Percentiles rank a stretch among this genome's conserved stretches.
phyloP scores from a whole-genome alignment of 2,329 filamentous ascomycete species.

The Juglanconis oblonga region DNA sequence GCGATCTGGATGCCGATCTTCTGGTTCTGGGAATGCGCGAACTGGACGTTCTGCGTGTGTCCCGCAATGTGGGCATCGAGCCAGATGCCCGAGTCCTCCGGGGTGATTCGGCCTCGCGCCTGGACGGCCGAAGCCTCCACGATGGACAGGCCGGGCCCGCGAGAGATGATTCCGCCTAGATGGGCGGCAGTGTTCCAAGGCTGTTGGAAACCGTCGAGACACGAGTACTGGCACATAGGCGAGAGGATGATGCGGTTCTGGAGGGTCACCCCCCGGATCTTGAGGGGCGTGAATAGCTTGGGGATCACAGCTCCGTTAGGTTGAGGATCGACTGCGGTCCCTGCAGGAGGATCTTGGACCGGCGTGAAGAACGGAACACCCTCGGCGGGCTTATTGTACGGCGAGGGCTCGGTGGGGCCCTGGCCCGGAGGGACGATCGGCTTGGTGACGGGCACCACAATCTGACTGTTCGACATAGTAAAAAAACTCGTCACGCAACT shows the following conservation, averaged over 20 bases:
- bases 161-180: constrained; percentile 33
- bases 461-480: constrained; percentile 4
- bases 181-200: constrained; percentile 41
- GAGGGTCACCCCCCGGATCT: constrained; percentile 39
- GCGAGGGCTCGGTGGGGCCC: constrained; percentile 1
- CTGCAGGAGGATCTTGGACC: constrained; percentile 35
- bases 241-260: constrained; percentile 45
- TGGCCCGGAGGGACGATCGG: constrained; percentile 13
- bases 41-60: constrained; percentile 33
- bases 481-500: neutral
- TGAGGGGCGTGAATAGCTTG: constrained; percentile 41
- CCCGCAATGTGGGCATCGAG: constrained; percentile 34
- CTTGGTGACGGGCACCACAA: constrained; percentile 14
- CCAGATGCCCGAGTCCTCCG: constrained; percentile 35
- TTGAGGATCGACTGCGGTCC: constrained; percentile 35
- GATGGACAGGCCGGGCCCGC: constrained; percentile 31
- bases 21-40: constrained; percentile 51
- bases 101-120: constrained; percentile 32
- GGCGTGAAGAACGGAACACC: constrained; percentile 42
- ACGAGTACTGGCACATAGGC: constrained; percentile 47
- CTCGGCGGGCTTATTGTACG: constrained; percentile 24
- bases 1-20: constrained; percentile 68
- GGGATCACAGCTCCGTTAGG: constrained; percentile 31
- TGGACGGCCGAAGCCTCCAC: constrained; percentile 30
- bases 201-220: constrained; percentile 38